Evolutionary conservation across 441 rosid genomes (phyloP).

Genomic region (Pelargonium citronellum): DNA sequence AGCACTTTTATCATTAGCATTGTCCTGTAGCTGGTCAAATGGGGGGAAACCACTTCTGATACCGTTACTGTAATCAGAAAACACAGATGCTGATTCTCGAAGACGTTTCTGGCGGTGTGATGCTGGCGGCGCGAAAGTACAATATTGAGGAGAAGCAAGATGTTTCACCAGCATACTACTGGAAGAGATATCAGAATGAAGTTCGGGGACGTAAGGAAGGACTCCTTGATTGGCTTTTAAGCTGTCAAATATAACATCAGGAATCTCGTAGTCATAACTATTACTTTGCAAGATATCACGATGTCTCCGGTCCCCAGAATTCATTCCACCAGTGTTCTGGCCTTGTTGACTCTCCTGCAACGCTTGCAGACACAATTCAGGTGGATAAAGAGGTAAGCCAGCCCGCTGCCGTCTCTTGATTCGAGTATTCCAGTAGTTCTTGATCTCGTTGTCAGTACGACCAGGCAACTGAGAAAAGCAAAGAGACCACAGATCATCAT

Average conservation of each 20-base stretch:
- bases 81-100: conserved; percentile 45
- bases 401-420: conserved; percentile 91
- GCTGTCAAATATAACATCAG: conserved; percentile 64
- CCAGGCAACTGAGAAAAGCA: conserved; percentile 67
- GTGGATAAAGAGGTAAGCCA: conserved; percentile 94
- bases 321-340: conserved; percentile 30
- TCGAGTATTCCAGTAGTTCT: conserved; percentile 97
- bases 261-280: conserved; percentile 40
- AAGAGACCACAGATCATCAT: conserved; percentile 13
- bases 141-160: conserved; percentile 50
- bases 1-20: conserved; percentile 36
- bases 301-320: conserved; percentile 42
- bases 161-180: conserved; percentile 61
- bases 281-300: conserved; percentile 49
- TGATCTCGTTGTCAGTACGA: conserved; percentile 97
- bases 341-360: conserved; percentile 52
- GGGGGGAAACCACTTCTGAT: conserved; percentile 47
- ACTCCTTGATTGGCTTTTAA: conserved; percentile 48
- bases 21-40: conserved; percentile 45
- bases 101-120: conserved; percentile 54
- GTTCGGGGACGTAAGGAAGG: conserved; percentile 53
- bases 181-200: conserved; percentile 43
- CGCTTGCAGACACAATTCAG: conserved; percentile 60
- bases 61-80: conserved; percentile 40
- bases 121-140: conserved; percentile 46